These are phyloP conservation scores for Candida insectalens DNA, from an alignment of 805 yeast species.

Conservation along the genomic window DNA sequence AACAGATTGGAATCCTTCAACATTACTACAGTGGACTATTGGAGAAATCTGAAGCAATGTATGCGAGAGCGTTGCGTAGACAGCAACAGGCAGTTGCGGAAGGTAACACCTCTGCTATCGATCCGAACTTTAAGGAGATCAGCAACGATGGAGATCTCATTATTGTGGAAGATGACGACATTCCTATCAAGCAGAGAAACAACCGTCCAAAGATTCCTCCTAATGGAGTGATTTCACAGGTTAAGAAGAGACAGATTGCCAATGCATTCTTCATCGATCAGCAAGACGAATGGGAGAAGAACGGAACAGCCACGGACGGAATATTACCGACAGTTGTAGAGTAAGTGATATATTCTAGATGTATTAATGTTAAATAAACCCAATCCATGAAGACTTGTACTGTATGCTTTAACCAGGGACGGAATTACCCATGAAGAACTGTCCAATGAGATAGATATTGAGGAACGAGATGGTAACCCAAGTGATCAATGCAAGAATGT, in stretches of 20 bases:
- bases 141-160: constrained; percentile 32
- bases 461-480: constrained; percentile 69
- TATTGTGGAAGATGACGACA: constrained; percentile 73
- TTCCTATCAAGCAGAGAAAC: constrained; percentile 70
- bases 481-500: constrained; percentile 39
- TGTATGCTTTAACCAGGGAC: constrained; percentile 26
- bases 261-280: constrained; percentile 45
- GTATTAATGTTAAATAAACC: too few species aligned
- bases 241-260: constrained; percentile 53
- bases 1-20: constrained; percentile 47
- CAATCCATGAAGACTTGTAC: too few species aligned
- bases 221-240: constrained; percentile 68
- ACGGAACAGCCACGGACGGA: not conserved
- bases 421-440: too few species aligned
- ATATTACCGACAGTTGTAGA: too few species aligned
- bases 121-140: constrained; percentile 15
- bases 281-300: constrained; percentile 14
- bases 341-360: too few species aligned
- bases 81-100: constrained; percentile 18
- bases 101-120: constrained; percentile 7
- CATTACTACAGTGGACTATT: constrained; percentile 40
- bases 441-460: constrained; percentile 51
- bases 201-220: constrained; percentile 81
- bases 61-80: constrained; percentile 34
- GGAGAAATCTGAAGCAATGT: constrained; percentile 31